Evolutionary conservation across 371 early-diverging fungal genomes (phyloP), one percentile per base, ranked within the genome.

Genomic region (Mortierella sp.): DNA sequence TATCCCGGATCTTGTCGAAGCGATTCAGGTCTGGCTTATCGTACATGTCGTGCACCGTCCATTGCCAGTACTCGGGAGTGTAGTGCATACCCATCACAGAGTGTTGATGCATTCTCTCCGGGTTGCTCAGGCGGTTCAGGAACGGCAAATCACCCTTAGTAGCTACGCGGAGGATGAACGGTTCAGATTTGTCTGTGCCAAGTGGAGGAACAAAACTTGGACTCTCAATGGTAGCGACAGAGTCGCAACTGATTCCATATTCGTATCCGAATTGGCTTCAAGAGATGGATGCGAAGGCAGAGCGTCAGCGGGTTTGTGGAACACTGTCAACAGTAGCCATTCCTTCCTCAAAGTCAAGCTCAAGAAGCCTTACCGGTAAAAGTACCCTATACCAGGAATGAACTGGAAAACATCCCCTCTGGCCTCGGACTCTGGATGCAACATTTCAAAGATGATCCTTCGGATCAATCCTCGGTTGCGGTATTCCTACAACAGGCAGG

Each of bases 191-290:
- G 51, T 26, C 59, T 27, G 54, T 63, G 27, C 28, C 61, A 0
- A 79, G 64, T 10, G 67, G n/a, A 21, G 73, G 64, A 39, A 76
- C 38, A 24, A 41, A 19, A n/a, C 45, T 26, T n/a, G 53, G 9
- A 27, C 23, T 54, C 39, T 64, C 69, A 31, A 64, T 41, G 19
- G 9, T 48, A 47, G 18, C 23, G 2, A 23, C 21, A 9, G 49
- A 8, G n/a, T 19, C 13, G 1, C 10, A 18, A 14, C 13, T 9
- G 3, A 74, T 18, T 2, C 61, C 53, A 21, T 68, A 74, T 24
- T 69, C 76, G 27, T 74, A 74, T 16, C 76, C 76, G 30, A 74
- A 74, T 57, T 64, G 69, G n/a, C 76, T 68, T 28, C 45, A 18
- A 19, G 19, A 31, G 39, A 23, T 0, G 43, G 27, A 41, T 30